Percentiles rank a stretch among this genome's conserved stretches.
Conservation (phyloP, 2,329 filamentous ascomycete species). For the Phaeoacremonium minimum region DNA sequence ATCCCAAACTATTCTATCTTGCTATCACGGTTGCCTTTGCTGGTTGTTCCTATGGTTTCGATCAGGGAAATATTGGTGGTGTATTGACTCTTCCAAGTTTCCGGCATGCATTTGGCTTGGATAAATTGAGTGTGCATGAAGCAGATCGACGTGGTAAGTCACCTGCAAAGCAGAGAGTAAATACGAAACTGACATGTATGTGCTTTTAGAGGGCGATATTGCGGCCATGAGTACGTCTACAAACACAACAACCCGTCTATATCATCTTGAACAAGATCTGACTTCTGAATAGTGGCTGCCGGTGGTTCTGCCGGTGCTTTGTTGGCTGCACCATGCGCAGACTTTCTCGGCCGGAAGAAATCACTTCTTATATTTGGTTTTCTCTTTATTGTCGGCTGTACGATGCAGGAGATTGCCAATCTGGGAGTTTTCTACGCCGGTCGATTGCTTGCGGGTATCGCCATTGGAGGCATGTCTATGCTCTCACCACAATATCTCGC, state of each 20-base stretch:
- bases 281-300: slow-evolving; percentile 21
- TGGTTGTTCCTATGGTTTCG: slow-evolving; percentile 32
- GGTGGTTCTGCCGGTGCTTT: slow-evolving; percentile 30
- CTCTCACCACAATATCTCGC: slow-evolving; percentile 33
- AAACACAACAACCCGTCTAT: background rate
- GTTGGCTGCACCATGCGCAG: slow-evolving; percentile 22
- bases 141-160: slow-evolving; percentile 17
- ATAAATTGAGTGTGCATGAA: slow-evolving; percentile 17
- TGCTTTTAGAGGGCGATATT: slow-evolving; percentile 19
- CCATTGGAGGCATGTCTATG: slow-evolving; percentile 29
- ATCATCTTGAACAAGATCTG: slow-evolving; percentile 1
- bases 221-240: slow-evolving; percentile 22
- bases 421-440: slow-evolving; percentile 29
- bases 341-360: slow-evolving; percentile 5
- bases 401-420: slow-evolving; percentile 28
- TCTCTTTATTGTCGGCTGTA: slow-evolving; percentile 25
- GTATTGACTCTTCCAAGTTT: slow-evolving; percentile 30
- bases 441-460: slow-evolving; percentile 27
- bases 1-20: slow-evolving; percentile 24
- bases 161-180: too few relatives aligned
- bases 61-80: slow-evolving; percentile 32
- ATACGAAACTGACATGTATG: too few relatives aligned
- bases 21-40: slow-evolving; percentile 27
- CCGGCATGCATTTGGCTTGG: slow-evolving; percentile 26
- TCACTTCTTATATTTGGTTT: slow-evolving; percentile 20